These are phyloP conservation scores for Porcisia deanei DNA, from an alignment of 208 protist species.

Conservation along the genomic window DNA sequence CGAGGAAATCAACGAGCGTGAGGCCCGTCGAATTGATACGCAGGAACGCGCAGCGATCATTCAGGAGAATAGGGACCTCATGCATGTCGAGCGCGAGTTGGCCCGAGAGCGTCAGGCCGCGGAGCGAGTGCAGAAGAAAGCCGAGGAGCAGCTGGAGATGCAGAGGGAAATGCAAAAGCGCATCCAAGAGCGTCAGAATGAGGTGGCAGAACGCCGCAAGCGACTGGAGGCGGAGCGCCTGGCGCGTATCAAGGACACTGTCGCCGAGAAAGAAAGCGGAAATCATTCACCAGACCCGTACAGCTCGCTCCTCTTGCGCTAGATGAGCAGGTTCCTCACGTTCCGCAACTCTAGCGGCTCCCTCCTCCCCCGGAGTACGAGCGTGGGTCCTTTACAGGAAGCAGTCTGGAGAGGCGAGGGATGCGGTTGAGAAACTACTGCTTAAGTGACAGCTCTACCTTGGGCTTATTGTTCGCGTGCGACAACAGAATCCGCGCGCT, in stretches of 20 bases:
- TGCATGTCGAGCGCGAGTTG: constrained; percentile 39
- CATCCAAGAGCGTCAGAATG: constrained; percentile 30
- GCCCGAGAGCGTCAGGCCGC: constrained; percentile 25
- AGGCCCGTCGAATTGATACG: constrained; percentile 41
- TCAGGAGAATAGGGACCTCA: constrained; percentile 41
- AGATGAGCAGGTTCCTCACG: constrained; percentile 11
- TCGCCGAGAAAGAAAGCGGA: constrained; percentile 33
- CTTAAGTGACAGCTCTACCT: no score
- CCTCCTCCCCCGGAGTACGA: background rate
- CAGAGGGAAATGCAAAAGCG: constrained; percentile 34
- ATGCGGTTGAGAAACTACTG: background rate
- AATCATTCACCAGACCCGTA: constrained; percentile 27
- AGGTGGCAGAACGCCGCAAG: constrained; percentile 28
- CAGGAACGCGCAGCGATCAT: constrained; percentile 36
- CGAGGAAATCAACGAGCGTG: constrained; percentile 62
- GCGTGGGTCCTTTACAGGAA: background rate
- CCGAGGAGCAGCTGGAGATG: constrained; percentile 24
- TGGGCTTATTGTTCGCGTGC: background rate
- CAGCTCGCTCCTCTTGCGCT: constrained; percentile 22
- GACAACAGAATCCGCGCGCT: background rate
- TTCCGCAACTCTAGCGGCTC: constrained; percentile 4
- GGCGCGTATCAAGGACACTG: constrained; percentile 18
- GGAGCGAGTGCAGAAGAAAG: constrained; percentile 32
- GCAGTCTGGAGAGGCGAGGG: background rate
- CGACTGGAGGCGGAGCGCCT: constrained; percentile 34